Evolutionary conservation across 2,329 filamentous ascomycete species (phyloP).

Genomic region (Pseudogymnoascus sp.): DNA sequence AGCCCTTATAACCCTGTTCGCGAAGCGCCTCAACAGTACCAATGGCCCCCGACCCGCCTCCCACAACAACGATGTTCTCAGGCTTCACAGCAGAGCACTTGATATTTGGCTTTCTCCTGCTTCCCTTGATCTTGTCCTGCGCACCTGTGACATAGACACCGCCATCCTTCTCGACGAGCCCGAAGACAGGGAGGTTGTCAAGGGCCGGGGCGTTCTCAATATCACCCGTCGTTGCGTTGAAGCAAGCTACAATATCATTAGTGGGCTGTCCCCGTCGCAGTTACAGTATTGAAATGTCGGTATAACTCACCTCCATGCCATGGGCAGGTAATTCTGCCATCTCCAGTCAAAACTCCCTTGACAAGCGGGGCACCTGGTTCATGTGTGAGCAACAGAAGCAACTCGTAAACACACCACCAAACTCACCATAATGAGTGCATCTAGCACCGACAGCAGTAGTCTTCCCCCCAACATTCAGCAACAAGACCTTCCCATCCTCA

Average conservation of each 20-base stretch:
- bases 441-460: slow-evolving; percentile 75
- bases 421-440: slow-evolving; percentile 72
- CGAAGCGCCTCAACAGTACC: slow-evolving; percentile 78
- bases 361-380: slow-evolving; percentile 64
- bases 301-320: slow-evolving; percentile 78
- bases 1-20: slow-evolving; percentile 70
- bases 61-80: slow-evolving; percentile 75
- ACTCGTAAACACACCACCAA: not conserved
- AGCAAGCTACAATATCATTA: slow-evolving; percentile 61
- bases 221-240: slow-evolving; percentile 81
- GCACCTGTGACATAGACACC: slow-evolving; percentile 80
- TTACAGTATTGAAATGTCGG: not conserved
- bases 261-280: slow-evolving; percentile 15
- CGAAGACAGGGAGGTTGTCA: slow-evolving; percentile 78
- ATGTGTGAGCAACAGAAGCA: not conserved
- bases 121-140: slow-evolving; percentile 69
- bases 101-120: slow-evolving; percentile 66
- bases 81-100: slow-evolving; percentile 53
- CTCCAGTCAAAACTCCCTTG: slow-evolving; percentile 75
- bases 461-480: slow-evolving; percentile 71
- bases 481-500: slow-evolving; percentile 75
- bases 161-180: slow-evolving; percentile 72
- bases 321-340: slow-evolving; percentile 82
- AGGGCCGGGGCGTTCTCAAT: slow-evolving; percentile 92
- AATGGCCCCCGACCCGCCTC: slow-evolving; percentile 78